Evolutionary conservation across 139 green algal genomes (phyloP).

Genomic region (Tetratostichococcus sp.): DNA sequence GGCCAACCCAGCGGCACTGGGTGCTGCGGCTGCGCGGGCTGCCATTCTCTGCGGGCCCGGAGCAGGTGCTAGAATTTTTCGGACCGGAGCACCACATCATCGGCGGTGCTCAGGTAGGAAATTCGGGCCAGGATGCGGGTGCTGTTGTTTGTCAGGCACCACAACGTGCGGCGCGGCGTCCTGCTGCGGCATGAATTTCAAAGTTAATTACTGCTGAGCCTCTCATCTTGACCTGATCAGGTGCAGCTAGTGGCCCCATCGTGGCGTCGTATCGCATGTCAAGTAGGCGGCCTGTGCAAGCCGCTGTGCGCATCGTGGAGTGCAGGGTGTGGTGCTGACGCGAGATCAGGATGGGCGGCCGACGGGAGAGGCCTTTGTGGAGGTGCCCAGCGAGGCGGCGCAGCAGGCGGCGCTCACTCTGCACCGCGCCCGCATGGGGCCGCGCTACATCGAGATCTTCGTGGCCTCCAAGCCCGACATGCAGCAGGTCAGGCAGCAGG

Average conservation of each 20-base stretch:
- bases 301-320: slow-evolving; percentile 52
- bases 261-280: no score
- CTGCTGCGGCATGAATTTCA: no score
- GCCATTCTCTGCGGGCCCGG: slow-evolving; percentile 67
- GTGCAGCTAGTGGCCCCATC: no score
- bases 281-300: slow-evolving; percentile 18
- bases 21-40: slow-evolving; percentile 79
- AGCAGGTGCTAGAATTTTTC: slow-evolving; percentile 40
- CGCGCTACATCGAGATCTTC: slow-evolving; percentile 79
- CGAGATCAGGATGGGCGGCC: slow-evolving; percentile 60
- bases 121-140: no score
- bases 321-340: slow-evolving; percentile 69
- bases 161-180: no score
- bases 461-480: slow-evolving; percentile 60
- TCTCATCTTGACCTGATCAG: no score
- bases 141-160: slow-evolving; percentile 5
- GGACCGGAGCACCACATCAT: neutral
- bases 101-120: neutral
- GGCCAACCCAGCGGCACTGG: slow-evolving; percentile 1
- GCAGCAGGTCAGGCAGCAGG: slow-evolving; percentile 31
- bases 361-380: slow-evolving; percentile 84
- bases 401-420: slow-evolving; percentile 53
- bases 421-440: slow-evolving; percentile 66
- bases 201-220: no score
- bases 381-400: slow-evolving; percentile 54